Percentiles rank a stretch among this genome's conserved stretches.
Evolutionary conservation across 78 protist genomes (phyloP).

Genomic region (Polysphondylium violaceum): DNA sequence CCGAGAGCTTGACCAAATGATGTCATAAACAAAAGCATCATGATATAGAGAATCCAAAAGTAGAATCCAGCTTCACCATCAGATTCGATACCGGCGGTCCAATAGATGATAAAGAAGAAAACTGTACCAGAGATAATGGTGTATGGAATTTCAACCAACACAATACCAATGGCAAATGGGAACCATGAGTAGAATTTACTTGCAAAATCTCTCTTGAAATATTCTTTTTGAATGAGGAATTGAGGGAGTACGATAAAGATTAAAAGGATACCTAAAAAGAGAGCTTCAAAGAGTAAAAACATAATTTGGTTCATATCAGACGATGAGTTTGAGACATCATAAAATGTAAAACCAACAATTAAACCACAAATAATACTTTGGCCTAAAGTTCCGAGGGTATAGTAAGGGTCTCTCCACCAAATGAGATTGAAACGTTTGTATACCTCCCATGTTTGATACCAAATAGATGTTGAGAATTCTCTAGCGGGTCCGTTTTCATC

Average conservation of each 20-base stretch:
- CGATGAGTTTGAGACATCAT: not conserved
- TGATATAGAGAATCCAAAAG: slow-evolving; percentile 47
- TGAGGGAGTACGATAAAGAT: slow-evolving; percentile 53
- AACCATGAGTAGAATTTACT: slow-evolving; percentile 73
- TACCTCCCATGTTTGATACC: slow-evolving; percentile 48
- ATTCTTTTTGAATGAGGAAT: slow-evolving; percentile 48
- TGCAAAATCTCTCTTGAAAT: slow-evolving; percentile 63
- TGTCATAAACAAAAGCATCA: slow-evolving; percentile 56
- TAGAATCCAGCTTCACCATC: slow-evolving; percentile 42
- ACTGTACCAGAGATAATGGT: slow-evolving; percentile 29
- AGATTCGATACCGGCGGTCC: slow-evolving; percentile 64
- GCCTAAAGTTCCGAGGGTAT: slow-evolving; percentile 13
- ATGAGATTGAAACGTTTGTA: slow-evolving; percentile 65
- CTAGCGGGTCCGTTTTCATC: slow-evolving; percentile 30
- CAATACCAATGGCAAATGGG: slow-evolving; percentile 74
- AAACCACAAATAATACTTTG: slow-evolving; percentile 23
- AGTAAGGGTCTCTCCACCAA: slow-evolving; percentile 63
- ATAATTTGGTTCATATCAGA: slow-evolving; percentile 43
- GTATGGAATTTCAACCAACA: slow-evolving; percentile 68
- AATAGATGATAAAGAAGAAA: slow-evolving; percentile 56
- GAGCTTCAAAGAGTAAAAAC: slow-evolving; percentile 41
- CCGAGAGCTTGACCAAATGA: slow-evolving; percentile 76
- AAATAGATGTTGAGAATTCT: slow-evolving; percentile 41
- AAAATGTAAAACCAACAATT: slow-evolving; percentile 59
- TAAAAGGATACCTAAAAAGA: slow-evolving; percentile 73